Evolutionary conservation across 2,329 filamentous ascomycete genomes (phyloP).

Genomic region (Massarina eburnea): DNA sequence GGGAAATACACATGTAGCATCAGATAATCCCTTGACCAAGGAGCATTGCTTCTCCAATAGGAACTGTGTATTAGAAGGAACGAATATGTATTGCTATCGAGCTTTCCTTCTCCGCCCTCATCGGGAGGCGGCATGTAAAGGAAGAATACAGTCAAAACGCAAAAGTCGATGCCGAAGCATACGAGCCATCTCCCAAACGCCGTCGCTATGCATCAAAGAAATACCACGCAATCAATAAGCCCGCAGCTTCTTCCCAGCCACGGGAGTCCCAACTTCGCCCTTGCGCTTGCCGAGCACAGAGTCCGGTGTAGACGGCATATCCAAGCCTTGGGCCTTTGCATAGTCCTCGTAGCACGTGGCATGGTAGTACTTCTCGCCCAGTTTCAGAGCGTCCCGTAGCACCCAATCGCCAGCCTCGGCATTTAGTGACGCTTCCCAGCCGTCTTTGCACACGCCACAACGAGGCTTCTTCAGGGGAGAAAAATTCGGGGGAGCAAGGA

Average conservation of each 20-base stretch:
- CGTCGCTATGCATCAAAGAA: conserved; percentile 12
- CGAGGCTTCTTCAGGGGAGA: conserved; percentile 68
- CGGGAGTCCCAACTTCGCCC: conserved; percentile 25
- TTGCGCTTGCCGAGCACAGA: conserved; percentile 42
- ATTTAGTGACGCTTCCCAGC: conserved; percentile 88
- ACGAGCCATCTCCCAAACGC: conserved; percentile 6
- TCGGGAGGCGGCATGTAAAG: no score
- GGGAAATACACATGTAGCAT: no score
- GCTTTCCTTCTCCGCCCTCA: no score
- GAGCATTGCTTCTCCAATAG: no score
- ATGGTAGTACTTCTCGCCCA: conserved; percentile 82
- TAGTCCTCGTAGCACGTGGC: conserved; percentile 81
- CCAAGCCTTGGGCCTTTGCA: conserved; percentile 34
- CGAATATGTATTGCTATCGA: no score
- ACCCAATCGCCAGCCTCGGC: conserved; percentile 96
- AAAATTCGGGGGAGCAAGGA: conserved; percentile 80
- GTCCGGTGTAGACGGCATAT: conserved; percentile 38
- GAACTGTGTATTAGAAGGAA: no score
- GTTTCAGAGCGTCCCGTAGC: conserved; percentile 83
- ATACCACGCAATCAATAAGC: conserved; percentile 18
- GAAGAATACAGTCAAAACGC: background rate
- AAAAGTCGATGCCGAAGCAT: background rate
- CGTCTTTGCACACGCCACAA: conserved; percentile 94
- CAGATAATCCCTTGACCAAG: no score
- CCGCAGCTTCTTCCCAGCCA: conserved; percentile 36